These are phyloP conservation scores for Leccinum incarnatum DNA, from an alignment of 768 basidiomycete species.

Conservation along the genomic window DNA sequence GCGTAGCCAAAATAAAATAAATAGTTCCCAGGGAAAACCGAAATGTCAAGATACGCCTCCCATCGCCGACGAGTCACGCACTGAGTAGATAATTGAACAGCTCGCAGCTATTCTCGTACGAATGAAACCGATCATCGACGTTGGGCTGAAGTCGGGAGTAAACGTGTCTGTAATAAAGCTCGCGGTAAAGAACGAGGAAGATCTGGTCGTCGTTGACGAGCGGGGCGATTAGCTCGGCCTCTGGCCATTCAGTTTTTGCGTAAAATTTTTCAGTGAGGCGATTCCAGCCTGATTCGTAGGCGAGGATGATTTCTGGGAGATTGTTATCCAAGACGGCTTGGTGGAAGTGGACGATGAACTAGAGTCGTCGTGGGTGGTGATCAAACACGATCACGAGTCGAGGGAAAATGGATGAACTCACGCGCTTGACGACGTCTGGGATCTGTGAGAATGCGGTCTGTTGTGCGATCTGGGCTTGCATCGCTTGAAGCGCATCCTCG, in stretches of 20 bases:
- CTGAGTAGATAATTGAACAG: constrained; percentile 97
- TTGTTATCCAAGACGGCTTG: constrained; percentile 92
- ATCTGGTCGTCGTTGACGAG: constrained; percentile 94
- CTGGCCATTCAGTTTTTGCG: constrained; percentile 92
- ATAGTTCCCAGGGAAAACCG: background rate
- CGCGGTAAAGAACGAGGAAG: constrained; percentile 95
- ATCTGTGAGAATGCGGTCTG: constrained; percentile 80
- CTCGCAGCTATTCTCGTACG: constrained; percentile 97
- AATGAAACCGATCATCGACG: constrained; percentile 97
- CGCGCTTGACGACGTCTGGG: constrained; percentile 86
- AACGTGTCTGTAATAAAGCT: constrained; percentile 93
- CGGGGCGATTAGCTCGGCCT: constrained; percentile 92
- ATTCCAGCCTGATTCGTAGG: constrained; percentile 98
- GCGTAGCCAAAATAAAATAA: background rate
- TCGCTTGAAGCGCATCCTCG: constrained; percentile 63
- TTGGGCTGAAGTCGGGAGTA: constrained; percentile 94
- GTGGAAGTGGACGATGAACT: constrained; percentile 97
- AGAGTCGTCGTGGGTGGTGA: background rate
- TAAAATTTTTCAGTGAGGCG: constrained; percentile 96
- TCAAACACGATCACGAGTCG: background rate
- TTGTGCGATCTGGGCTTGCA: constrained; percentile 84
- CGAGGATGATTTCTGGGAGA: constrained; percentile 83
- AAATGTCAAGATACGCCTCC: background rate
- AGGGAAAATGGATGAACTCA: constrained; percentile 35
- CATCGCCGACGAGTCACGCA: constrained; percentile 29